Conservation (phyloP, 768 basidiomycete genomes). For the Russula emetica region DNA sequence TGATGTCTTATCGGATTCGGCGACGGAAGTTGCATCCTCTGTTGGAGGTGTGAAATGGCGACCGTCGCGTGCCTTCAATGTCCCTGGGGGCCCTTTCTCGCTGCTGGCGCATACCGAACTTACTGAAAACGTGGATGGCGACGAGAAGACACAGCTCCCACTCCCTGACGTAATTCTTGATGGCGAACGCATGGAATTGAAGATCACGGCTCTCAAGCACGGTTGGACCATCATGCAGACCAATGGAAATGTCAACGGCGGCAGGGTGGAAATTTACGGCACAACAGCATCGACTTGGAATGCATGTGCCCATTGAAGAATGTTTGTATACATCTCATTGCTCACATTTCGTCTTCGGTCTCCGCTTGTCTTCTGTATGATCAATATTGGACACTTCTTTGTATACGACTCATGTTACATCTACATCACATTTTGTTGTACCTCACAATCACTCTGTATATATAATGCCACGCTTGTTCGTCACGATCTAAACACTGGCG, state of each 20-base stretch:
- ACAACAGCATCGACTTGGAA: background rate
- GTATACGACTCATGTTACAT: background rate
- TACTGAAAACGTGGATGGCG: background rate
- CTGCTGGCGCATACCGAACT: slow-evolving; percentile 12
- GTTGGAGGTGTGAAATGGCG: background rate
- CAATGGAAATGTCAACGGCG: slow-evolving; percentile 20
- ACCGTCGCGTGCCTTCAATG: slow-evolving; percentile 11
- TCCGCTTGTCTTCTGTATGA: background rate
- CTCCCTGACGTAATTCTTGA: slow-evolving; percentile 20
- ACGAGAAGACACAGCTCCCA: slow-evolving; percentile 3
- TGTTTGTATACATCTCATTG: background rate
- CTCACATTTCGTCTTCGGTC: background rate
- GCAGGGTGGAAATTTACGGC: slow-evolving; percentile 19
- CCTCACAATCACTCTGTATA: background rate
- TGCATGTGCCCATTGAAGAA: background rate
- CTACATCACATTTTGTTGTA: slow-evolving; percentile 9
- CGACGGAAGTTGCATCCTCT: slow-evolving; percentile 19
- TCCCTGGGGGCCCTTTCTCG: slow-evolving; percentile 24
- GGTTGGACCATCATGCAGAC: slow-evolving; percentile 22
- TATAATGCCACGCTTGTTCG: slow-evolving; percentile 1
- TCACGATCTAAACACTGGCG: background rate
- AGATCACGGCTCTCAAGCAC: slow-evolving; percentile 4
- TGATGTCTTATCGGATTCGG: slow-evolving; percentile 17
- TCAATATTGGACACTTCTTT: background rate
- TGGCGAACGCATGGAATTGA: slow-evolving; percentile 20